Percentiles rank a stretch among this genome's conserved stretches.
Evolutionary conservation across 108 stramenopile species (phyloP).

Genomic region (Fragilaria radians): DNA sequence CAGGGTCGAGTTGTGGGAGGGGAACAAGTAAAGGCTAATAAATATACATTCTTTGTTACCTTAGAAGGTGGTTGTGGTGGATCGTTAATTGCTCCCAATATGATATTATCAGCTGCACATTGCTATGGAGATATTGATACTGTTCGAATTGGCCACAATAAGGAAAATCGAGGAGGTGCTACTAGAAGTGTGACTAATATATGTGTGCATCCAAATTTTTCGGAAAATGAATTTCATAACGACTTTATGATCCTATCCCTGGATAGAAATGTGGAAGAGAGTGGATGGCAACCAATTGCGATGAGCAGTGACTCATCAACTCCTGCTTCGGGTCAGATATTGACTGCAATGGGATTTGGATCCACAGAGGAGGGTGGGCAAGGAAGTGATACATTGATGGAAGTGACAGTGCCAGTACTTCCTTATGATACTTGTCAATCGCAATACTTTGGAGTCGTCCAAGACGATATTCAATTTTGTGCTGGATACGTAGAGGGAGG

Average conservation of each 20-base stretch:
- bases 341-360: slow-evolving; percentile 52
- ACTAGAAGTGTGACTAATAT: not conserved
- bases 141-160: not conserved
- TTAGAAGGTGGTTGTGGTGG: not conserved
- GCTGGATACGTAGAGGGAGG: slow-evolving; percentile 17
- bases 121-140: not conserved
- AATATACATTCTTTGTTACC: not conserved
- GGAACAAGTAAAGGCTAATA: not conserved
- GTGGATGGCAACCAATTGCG: not conserved
- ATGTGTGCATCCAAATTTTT: not conserved
- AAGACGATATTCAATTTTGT: slow-evolving; percentile 31
- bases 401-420: slow-evolving; percentile 21
- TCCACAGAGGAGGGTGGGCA: slow-evolving; percentile 7
- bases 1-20: not conserved
- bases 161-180: not conserved
- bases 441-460: slow-evolving; percentile 13
- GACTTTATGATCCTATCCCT: slow-evolving; percentile 2
- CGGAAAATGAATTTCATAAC: not conserved
- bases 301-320: slow-evolving; percentile 25
- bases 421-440: slow-evolving; percentile 9
- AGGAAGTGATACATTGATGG: slow-evolving; percentile 12
- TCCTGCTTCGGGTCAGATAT: slow-evolving; percentile 15
- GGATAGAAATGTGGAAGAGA: not conserved
- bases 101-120: not conserved
- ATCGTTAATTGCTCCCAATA: not conserved